Percentiles rank a stretch among this genome's conserved stretches.
Conservation (phyloP, 306 rosid species). For the Gynostemma pentaphyllum region DNA sequence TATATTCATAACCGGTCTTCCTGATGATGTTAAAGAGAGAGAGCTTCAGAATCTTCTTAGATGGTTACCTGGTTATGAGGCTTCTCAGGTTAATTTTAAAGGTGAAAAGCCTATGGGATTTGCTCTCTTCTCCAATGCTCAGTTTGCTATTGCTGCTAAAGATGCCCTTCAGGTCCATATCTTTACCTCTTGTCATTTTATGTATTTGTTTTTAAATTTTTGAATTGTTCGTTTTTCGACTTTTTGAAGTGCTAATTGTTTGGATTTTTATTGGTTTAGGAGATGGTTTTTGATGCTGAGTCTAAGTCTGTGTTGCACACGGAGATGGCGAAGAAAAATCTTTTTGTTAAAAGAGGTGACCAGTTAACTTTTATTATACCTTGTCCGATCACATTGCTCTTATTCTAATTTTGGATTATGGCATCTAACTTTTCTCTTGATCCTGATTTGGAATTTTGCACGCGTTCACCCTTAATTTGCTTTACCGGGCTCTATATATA, state of each 20-base stretch:
- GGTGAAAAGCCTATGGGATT: conserved; percentile 99
- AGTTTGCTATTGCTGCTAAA: conserved; percentile 73
- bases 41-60: conserved; percentile 77
- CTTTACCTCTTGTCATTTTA: neutral
- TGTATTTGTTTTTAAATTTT: neutral
- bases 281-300: conserved; percentile 82
- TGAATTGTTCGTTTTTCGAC: neutral
- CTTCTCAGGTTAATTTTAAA: conserved; percentile 83
- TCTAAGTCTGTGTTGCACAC: conserved; percentile 85
- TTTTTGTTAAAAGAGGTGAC: conserved; percentile 76
- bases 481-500: neutral
- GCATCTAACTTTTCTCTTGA: neutral
- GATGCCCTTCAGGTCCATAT: conserved; percentile 65
- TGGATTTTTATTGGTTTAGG: conserved; percentile 19
- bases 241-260: neutral
- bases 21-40: conserved; percentile 89
- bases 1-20: conserved; percentile 83
- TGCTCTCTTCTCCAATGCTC: conserved; percentile 66
- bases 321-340: conserved; percentile 98
- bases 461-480: neutral
- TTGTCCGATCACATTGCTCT: neutral
- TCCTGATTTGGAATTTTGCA: neutral
- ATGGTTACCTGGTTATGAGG: conserved; percentile 95
- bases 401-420: neutral
- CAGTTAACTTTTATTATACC: neutral